Evolutionary conservation across 2,329 filamentous ascomycete species (phyloP).

Genomic region (Curvularia lunata): DNA sequence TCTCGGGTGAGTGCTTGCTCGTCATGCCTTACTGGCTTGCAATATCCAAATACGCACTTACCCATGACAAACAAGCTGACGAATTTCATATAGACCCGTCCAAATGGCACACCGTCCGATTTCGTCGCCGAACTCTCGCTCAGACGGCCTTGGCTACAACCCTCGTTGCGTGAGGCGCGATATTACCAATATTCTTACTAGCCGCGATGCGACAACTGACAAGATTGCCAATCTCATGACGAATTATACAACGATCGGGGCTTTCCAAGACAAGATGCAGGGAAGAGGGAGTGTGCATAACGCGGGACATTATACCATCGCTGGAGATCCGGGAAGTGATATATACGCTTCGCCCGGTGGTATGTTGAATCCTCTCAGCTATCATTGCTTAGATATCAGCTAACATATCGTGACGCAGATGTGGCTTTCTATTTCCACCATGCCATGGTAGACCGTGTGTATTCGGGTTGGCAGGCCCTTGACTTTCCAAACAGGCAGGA

Average conservation of each 20-base stretch:
- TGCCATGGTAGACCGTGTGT: slow-evolving; percentile 56
- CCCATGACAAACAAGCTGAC: not conserved
- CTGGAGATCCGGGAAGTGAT: slow-evolving; percentile 53
- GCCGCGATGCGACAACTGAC: slow-evolving; percentile 34
- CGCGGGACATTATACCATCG: slow-evolving; percentile 55
- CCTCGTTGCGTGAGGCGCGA: slow-evolving; percentile 52
- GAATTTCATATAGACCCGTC: slow-evolving; percentile 26
- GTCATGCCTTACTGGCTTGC: not conserved
- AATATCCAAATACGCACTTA: not conserved
- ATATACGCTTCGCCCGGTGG: slow-evolving; percentile 53
- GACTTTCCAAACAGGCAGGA: slow-evolving; percentile 50
- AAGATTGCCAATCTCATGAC: slow-evolving; percentile 41
- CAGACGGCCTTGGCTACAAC: slow-evolving; percentile 44
- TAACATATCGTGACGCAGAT: slow-evolving; percentile 34
- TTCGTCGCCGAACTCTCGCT: slow-evolving; percentile 50
- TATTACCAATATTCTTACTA: slow-evolving; percentile 40
- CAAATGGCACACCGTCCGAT: slow-evolving; percentile 27
- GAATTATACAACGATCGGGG: slow-evolving; percentile 34
- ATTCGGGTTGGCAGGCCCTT: slow-evolving; percentile 59
- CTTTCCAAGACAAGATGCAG: slow-evolving; percentile 52
- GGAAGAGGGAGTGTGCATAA: slow-evolving; percentile 49
- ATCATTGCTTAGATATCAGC: not conserved
- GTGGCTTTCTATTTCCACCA: slow-evolving; percentile 59
- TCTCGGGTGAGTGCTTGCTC: slow-evolving; percentile 30
- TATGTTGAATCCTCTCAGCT: not conserved